These are phyloP conservation scores for Spathaspora sp. DNA, from an alignment of 805 yeast genomes.

Conservation along the genomic window DNA sequence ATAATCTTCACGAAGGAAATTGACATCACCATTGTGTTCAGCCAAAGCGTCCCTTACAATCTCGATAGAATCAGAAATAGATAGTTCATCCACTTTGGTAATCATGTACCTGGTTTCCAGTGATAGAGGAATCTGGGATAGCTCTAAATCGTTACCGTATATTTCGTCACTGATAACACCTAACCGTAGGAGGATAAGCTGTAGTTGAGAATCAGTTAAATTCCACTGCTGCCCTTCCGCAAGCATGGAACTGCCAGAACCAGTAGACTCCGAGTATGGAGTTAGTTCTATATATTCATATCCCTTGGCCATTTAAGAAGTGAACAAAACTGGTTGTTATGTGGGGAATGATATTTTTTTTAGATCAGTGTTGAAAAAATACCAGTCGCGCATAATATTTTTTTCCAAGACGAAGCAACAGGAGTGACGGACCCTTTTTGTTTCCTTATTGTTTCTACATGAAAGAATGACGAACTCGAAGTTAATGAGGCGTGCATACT, in stretches of 20 bases:
- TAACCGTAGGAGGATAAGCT: slow-evolving; percentile 16
- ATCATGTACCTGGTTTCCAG: slow-evolving; percentile 24
- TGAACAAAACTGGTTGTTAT: background rate
- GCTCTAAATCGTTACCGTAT: slow-evolving; percentile 1
- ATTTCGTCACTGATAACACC: slow-evolving; percentile 23
- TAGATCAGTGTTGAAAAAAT: background rate
- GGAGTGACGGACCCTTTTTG: background rate
- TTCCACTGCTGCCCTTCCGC: background rate
- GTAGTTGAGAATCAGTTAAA: slow-evolving; percentile 7
- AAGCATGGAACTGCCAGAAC: slow-evolving; percentile 1
- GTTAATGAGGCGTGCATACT: background rate
- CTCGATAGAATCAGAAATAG: slow-evolving; percentile 20
- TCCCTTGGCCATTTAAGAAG: background rate
- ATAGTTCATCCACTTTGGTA: slow-evolving; percentile 21
- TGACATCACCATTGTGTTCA: slow-evolving; percentile 32
- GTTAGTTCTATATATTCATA: slow-evolving; percentile 15
- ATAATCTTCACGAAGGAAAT: slow-evolving; percentile 34
- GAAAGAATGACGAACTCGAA: background rate
- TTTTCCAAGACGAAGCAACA: background rate
- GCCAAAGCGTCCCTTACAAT: slow-evolving; percentile 34
- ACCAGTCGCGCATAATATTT: background rate
- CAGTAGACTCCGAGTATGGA: slow-evolving; percentile 1
- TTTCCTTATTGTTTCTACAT: background rate
- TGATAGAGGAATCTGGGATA: slow-evolving; percentile 2
- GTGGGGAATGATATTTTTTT: background rate